phyloP scores from a whole-genome alignment of 2,329 filamentous ascomycete species.

The Xylaria digitata region DNA sequence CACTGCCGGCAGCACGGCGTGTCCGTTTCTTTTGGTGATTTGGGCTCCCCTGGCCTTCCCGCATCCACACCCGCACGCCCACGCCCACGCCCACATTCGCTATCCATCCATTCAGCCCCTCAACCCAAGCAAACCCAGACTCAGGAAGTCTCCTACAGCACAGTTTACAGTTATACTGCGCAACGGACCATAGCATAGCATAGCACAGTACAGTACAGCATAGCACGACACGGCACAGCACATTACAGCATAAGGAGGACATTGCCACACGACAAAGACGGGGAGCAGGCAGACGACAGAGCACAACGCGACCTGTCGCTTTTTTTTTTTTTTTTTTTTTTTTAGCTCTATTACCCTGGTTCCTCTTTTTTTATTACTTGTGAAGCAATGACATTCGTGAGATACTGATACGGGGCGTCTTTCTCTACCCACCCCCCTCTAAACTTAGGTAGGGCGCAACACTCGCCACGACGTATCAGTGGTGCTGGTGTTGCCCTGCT shows the following conservation, averaged over 20 bases:
- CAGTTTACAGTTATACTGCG: constrained; percentile 18
- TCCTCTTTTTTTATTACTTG: constrained; percentile 31
- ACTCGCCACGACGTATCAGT: constrained; percentile 37
- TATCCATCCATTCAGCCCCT: constrained; percentile 26
- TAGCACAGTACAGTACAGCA: constrained; percentile 24
- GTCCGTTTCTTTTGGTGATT: constrained; percentile 42
- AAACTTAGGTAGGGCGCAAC: constrained; percentile 50
- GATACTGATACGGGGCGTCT: constrained; percentile 46
- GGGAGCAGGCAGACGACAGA: constrained; percentile 20
- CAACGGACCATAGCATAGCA: constrained; percentile 25
- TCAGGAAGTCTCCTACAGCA: constrained; percentile 36
- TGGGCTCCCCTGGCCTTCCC: constrained; percentile 43
- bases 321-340: too few species aligned
- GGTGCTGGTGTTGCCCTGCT: constrained; percentile 26
- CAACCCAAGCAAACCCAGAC: constrained; percentile 35
- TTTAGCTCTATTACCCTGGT: constrained; percentile 44
- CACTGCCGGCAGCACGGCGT: constrained; percentile 44
- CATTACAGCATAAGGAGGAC: constrained; percentile 27
- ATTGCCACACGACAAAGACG: constrained; percentile 6
- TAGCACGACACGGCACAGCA: constrained; percentile 6
- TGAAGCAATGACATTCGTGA: constrained; percentile 52
- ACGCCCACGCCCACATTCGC: constrained; percentile 27
- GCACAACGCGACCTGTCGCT: constrained; percentile 36
- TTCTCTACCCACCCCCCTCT: constrained; percentile 47
- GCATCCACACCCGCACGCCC: constrained; percentile 37